Evolutionary conservation across 305 asterid genomes (phyloP).

Genomic region (Solanum hybrid): DNA sequence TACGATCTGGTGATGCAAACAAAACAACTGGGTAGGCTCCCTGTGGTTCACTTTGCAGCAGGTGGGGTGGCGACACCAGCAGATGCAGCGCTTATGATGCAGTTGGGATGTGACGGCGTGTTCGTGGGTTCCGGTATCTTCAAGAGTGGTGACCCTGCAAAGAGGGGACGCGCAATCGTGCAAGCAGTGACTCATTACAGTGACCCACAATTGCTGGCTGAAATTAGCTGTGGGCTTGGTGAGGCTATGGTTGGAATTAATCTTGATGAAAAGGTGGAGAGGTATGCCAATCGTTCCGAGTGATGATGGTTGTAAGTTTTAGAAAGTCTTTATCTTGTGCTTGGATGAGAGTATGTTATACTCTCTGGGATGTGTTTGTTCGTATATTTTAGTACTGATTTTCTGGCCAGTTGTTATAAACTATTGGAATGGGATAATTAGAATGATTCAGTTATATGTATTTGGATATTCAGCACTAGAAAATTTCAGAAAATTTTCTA

Average conservation of each 20-base stretch:
- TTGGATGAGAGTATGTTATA: neutral
- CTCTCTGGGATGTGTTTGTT: neutral
- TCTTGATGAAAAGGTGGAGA: slow-evolving; percentile 86
- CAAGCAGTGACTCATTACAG: slow-evolving; percentile 97
- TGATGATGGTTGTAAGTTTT: slow-evolving; percentile 11
- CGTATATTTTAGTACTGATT: slow-evolving; percentile 2
- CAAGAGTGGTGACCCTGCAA: slow-evolving; percentile 92
- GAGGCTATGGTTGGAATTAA: slow-evolving; percentile 97
- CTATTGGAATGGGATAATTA: neutral
- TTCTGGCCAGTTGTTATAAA: slow-evolving; percentile 1
- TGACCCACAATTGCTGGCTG: slow-evolving; percentile 78
- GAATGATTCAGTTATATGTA: slow-evolving; percentile 2
- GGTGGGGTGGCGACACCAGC: slow-evolving; percentile 99
- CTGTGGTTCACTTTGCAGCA: slow-evolving; percentile 97
- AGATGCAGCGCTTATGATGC: slow-evolving; percentile 97
- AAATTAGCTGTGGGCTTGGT: slow-evolving; percentile 86
- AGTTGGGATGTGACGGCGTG: slow-evolving; percentile 94
- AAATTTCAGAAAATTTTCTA: neutral
- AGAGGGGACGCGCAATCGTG: slow-evolving; percentile 85
- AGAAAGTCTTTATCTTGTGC: neutral
- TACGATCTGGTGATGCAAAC: slow-evolving; percentile 96
- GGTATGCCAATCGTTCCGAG: slow-evolving; percentile 87
- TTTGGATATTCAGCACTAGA: neutral
- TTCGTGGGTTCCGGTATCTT: slow-evolving; percentile 92
- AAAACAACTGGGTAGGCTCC: slow-evolving; percentile 83